These are phyloP conservation scores for Sordariomycetes sp. DNA, from an alignment of 2,329 filamentous ascomycete genomes.

Conservation along the genomic window DNA sequence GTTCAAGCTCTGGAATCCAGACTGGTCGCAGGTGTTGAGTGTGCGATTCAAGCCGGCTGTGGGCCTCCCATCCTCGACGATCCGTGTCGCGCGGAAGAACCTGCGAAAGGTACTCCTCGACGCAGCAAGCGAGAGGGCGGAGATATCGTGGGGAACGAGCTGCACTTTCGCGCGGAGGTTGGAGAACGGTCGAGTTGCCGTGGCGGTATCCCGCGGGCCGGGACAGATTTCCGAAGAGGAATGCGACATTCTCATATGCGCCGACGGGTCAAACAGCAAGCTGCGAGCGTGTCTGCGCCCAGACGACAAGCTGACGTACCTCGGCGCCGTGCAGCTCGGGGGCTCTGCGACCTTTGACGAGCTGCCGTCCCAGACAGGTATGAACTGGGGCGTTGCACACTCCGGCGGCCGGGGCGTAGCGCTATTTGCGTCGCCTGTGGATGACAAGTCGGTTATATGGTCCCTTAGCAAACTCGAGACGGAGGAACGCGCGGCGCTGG, in stretches of 20 bases:
- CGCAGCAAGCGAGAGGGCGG: slow-evolving; percentile 7
- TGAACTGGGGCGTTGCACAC: slow-evolving; percentile 26
- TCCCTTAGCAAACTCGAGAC: slow-evolving; percentile 20
- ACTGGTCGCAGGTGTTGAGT: slow-evolving; percentile 20
- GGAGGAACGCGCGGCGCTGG: slow-evolving; percentile 4
- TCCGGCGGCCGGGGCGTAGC: slow-evolving; percentile 20
- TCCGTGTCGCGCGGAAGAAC: slow-evolving; percentile 22
- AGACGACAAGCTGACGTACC: slow-evolving; percentile 21
- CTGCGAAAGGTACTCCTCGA: slow-evolving; percentile 20
- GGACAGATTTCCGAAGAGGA: slow-evolving; percentile 4
- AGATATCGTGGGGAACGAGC: not conserved
- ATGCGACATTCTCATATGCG: slow-evolving; percentile 29
- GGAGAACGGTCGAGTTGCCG: not conserved
- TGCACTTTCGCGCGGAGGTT: not conserved
- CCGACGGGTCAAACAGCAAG: slow-evolving; percentile 29
- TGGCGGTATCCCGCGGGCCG: not conserved
- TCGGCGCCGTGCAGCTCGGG: slow-evolving; percentile 22
- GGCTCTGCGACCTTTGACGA: slow-evolving; percentile 22
- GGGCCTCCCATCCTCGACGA: slow-evolving; percentile 19
- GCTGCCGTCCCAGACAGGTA: slow-evolving; percentile 17
- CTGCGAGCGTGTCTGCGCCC: slow-evolving; percentile 23
- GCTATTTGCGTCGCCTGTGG: slow-evolving; percentile 30
- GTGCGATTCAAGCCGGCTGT: slow-evolving; percentile 15
- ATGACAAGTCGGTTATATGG: slow-evolving; percentile 26
- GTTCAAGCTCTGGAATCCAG: slow-evolving; percentile 25